A percentile compares a stretch with the other conserved stretches of the same genome.
Evolutionary conservation across 2,329 filamentous ascomycete genomes (phyloP).

Genomic region (Davidsoniella neocaledoniae): DNA sequence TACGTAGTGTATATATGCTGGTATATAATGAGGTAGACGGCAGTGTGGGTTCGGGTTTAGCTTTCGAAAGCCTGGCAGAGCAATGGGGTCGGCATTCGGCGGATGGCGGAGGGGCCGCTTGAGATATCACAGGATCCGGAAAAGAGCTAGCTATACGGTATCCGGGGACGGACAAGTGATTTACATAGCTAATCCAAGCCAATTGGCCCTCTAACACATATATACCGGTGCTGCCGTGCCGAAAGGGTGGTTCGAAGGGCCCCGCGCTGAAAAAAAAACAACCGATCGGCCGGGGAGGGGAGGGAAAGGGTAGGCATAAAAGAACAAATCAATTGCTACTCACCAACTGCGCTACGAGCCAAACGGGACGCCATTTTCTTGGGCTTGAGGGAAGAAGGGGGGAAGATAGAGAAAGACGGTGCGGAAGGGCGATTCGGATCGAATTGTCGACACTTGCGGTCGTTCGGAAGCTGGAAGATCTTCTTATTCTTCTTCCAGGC

Average conservation of each 20-base stretch:
- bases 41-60: neutral
- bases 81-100: neutral
- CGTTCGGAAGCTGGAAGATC: conserved; percentile 26
- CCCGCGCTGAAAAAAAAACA: neutral
- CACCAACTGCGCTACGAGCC: conserved; percentile 89
- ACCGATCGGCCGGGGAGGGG: neutral
- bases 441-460: conserved; percentile 22
- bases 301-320: neutral
- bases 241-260: neutral
- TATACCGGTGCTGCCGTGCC: neutral
- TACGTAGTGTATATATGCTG: neutral
- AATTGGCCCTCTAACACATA: neutral
- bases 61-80: neutral
- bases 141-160: neutral
- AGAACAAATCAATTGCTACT: conserved; percentile 25
- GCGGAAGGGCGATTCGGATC: conserved; percentile 20
- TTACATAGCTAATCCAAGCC: neutral
- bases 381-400: conserved; percentile 28
- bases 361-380: conserved; percentile 98
- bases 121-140: neutral
- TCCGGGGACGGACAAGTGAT: neutral
- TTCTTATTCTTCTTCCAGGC: conserved; percentile 13
- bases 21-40: neutral
- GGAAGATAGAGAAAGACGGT: neutral
- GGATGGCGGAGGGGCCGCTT: no score